phyloP scores from a whole-genome alignment of 2,329 filamentous ascomycete species.

The Sarocladiaceae sp. region DNA sequence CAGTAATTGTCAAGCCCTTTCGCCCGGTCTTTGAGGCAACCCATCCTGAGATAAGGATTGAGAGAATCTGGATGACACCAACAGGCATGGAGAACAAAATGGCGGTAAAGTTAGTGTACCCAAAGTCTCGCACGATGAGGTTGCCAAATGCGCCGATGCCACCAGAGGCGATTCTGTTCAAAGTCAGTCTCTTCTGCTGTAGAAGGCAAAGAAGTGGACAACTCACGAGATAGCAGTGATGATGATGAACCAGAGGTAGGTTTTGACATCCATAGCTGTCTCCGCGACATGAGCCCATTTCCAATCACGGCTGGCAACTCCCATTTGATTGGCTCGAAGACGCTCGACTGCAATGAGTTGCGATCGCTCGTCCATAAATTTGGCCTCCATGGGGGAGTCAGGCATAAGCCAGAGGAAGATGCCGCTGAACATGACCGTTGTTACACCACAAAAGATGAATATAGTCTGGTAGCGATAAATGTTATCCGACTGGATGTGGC shows the following conservation, averaged over 20 bases:
- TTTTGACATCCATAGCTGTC: constrained; percentile 40
- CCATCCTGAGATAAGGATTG: constrained; percentile 53
- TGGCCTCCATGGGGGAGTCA: constrained; percentile 48
- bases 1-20: constrained; percentile 52
- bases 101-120: constrained; percentile 50
- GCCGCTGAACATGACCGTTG: constrained; percentile 53
- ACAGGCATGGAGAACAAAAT: constrained; percentile 63
- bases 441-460: constrained; percentile 54
- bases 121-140: constrained; percentile 54
- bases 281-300: constrained; percentile 59
- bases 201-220: constrained; percentile 50
- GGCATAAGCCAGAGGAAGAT: constrained; percentile 55
- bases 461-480: constrained; percentile 38
- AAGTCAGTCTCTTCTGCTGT: constrained; percentile 35
- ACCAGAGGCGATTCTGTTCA: constrained; percentile 53
- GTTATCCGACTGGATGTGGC: constrained; percentile 35
- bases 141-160: constrained; percentile 61
- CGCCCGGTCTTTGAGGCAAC: constrained; percentile 29
- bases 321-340: constrained; percentile 68
- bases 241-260: constrained; percentile 53
- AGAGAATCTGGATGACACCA: constrained; percentile 51
- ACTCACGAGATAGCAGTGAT: constrained; percentile 33
- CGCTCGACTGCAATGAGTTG: constrained; percentile 63
- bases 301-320: constrained; percentile 66
- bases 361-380: constrained; percentile 57